A percentile compares a stretch with the other conserved stretches of the same genome.
Conservation (phyloP, 176 grass and related monocot species). For the Thalia dealbata region DNA sequence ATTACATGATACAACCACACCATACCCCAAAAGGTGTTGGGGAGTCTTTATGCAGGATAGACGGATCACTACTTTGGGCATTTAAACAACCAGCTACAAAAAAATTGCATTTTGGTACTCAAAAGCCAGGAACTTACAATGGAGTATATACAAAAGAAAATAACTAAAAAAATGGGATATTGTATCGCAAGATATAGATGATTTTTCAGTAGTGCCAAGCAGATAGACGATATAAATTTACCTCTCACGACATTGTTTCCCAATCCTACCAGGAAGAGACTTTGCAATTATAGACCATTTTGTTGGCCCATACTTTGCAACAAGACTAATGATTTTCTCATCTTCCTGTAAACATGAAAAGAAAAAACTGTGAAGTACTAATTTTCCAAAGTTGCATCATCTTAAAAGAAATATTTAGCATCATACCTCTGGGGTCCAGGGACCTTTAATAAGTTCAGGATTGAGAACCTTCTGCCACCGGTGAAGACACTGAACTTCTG, state of each 20-base stretch:
- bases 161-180: neutral
- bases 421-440: conserved; percentile 89
- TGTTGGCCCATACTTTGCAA: conserved; percentile 75
- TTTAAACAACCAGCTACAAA: neutral
- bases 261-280: conserved; percentile 87
- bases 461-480: conserved; percentile 99
- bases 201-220: neutral
- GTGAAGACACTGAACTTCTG: conserved; percentile 98
- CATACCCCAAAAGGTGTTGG: neutral
- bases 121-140: neutral
- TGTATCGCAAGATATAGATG: neutral
- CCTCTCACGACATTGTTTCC: conserved; percentile 98
- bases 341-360: conserved; percentile 50
- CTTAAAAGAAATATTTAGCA: neutral
- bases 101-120: neutral
- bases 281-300: conserved; percentile 97
- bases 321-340: conserved; percentile 78
- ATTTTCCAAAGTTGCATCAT: neutral
- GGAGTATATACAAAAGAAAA: too few species aligned
- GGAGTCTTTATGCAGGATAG: neutral
- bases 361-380: neutral
- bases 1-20: neutral
- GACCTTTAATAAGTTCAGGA: conserved; percentile 95
- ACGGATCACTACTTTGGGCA: neutral
- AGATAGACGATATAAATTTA: conserved; percentile 16